A percentile compares a stretch with the other conserved stretches of the same genome.
Conservation (phyloP, 2,329 filamentous ascomycete species). For the Colletotrichum sp. region DNA sequence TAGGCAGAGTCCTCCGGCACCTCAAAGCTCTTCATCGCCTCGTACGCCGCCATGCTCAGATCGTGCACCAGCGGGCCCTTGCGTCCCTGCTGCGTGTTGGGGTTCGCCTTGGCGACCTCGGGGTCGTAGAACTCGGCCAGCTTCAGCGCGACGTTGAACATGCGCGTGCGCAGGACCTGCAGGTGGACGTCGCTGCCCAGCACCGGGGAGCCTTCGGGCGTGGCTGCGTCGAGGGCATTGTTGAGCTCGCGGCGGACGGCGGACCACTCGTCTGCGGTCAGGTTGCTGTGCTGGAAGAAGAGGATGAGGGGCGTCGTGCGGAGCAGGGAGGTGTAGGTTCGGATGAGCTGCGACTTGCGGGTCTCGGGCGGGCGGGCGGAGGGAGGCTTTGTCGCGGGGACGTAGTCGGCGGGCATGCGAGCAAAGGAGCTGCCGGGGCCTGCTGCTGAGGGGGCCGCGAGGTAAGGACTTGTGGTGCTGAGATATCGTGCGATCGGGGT, state of each 20-base stretch:
- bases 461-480: conserved; percentile 4
- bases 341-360: conserved; percentile 86
- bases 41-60: conserved; percentile 58
- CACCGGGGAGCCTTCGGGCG: conserved; percentile 44
- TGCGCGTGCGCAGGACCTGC: conserved; percentile 86
- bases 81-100: conserved; percentile 32
- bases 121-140: conserved; percentile 84
- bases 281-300: conserved; percentile 77
- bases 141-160: conserved; percentile 84
- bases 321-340: conserved; percentile 87
- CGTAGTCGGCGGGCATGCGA: conserved; percentile 50
- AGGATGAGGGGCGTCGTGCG: conserved; percentile 85
- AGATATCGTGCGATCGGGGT: conserved; percentile 13
- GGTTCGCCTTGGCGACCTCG: conserved; percentile 31
- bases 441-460: conserved; percentile 32
- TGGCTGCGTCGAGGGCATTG: conserved; percentile 47
- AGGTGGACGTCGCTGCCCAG: conserved; percentile 72
- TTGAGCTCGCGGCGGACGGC: conserved; percentile 48
- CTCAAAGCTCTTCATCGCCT: conserved; percentile 45
- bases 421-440: conserved; percentile 26
- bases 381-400: conserved; percentile 79
- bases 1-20: conserved; percentile 47
- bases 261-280: conserved; percentile 69
- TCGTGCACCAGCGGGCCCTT: conserved; percentile 50
- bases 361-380: conserved; percentile 86